Percentiles rank a stretch among this genome's conserved stretches.
Conservation (phyloP, 495 filamentous ascomycete species). For the Aspergillus leporis region DNA sequence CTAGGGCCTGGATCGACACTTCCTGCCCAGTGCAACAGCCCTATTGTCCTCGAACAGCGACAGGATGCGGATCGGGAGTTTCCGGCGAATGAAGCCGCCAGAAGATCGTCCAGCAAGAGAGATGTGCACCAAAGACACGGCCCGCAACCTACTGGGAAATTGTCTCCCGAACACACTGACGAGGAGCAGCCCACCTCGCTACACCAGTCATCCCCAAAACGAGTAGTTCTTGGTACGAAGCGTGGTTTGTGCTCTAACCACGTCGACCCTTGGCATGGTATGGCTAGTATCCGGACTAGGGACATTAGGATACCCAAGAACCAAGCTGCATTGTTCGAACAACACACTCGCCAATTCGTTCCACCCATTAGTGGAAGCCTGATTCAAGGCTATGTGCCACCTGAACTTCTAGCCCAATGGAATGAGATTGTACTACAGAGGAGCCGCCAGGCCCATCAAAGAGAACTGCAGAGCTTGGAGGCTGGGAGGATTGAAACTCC, state of each 20-base stretch:
- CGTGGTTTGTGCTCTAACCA: neutral
- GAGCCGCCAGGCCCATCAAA: constrained; percentile 5
- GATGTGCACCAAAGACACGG: neutral
- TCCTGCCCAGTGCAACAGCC: neutral
- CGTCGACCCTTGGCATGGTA: constrained; percentile 37
- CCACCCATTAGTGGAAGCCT: constrained; percentile 31
- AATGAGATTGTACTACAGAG: constrained; percentile 39
- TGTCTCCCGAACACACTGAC: neutral
- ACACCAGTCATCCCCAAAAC: constrained; percentile 2
- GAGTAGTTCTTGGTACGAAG: neutral
- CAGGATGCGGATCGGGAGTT: neutral
- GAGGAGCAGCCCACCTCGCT: neutral
- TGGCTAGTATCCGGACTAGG: constrained; percentile 39
- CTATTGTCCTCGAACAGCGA: neutral
- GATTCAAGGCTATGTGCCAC: constrained; percentile 36
- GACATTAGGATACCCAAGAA: constrained; percentile 58
- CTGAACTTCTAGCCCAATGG: constrained; percentile 33
- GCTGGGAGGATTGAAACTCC: constrained; percentile 6
- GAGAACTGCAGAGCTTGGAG: neutral
- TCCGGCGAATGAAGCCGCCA: neutral
- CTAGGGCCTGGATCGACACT: neutral
- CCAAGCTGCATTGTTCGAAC: constrained; percentile 60
- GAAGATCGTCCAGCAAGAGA: neutral
- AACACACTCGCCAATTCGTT: constrained; percentile 47
- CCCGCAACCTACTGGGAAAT: neutral